Conservation (phyloP, 169 alveolate genomes). For the Eimeria brunetti region DNA sequence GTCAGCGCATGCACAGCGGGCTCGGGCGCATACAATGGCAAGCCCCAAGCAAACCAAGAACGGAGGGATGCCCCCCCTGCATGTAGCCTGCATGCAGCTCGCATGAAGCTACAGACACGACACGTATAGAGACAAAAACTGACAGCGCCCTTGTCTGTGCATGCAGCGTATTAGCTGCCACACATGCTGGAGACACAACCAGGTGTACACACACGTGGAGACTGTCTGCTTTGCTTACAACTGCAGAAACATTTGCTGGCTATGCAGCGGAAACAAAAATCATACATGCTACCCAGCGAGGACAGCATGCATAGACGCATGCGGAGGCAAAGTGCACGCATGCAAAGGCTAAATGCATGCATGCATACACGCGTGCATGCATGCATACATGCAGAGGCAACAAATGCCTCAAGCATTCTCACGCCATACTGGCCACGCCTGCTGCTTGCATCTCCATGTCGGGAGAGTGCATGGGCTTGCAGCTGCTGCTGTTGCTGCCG, state of each 20-base stretch:
- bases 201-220: background rate
- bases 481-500: background rate
- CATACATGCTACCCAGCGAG: too few species aligned
- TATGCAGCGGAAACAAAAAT: background rate
- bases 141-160: background rate
- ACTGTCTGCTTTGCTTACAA: background rate
- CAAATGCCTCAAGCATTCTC: background rate
- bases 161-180: background rate
- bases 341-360: constrained; percentile 16
- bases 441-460: background rate
- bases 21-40: too few species aligned
- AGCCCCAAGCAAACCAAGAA: background rate
- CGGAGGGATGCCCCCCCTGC: background rate
- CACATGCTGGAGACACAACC: background rate
- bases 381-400: background rate
- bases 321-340: too few species aligned
- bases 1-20: background rate
- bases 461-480: background rate
- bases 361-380: background rate
- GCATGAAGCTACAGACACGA: background rate
- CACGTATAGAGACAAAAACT: background rate
- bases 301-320: too few species aligned
- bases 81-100: too few species aligned
- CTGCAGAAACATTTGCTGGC: background rate
- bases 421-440: background rate